Conservation (phyloP, 2,329 filamentous ascomycete genomes). For the Fusarium newnesense region DNA sequence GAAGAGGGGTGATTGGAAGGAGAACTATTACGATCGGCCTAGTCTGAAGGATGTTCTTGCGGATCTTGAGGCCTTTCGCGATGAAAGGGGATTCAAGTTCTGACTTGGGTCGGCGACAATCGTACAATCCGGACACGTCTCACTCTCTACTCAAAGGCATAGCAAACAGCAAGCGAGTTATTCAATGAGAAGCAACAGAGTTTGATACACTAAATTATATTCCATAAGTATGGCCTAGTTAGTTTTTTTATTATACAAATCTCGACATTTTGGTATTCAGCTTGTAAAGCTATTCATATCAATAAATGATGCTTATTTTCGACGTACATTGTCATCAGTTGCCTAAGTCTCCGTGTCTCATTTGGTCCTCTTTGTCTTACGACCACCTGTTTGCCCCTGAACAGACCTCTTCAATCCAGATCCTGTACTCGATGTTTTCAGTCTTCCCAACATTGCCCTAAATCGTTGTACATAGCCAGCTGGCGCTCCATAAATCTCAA, state of each 20-base stretch:
- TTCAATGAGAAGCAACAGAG: background rate
- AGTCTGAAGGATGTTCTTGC: slow-evolving; percentile 56
- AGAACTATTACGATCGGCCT: slow-evolving; percentile 62
- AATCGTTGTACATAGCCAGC: slow-evolving; percentile 51
- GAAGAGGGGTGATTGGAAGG: slow-evolving; percentile 57
- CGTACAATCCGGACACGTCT: background rate
- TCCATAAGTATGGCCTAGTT: background rate
- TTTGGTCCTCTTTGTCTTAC: slow-evolving; percentile 50
- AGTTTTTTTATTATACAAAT: background rate
- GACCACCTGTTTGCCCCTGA: slow-evolving; percentile 38
- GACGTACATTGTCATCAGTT: background rate
- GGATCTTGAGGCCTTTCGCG: slow-evolving; percentile 45
- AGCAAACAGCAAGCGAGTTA: background rate
- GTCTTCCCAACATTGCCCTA: slow-evolving; percentile 45
- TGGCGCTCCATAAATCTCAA: slow-evolving; percentile 49
- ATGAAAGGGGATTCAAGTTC: slow-evolving; percentile 30
- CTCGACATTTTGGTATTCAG: background rate
- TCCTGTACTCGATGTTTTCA: slow-evolving; percentile 44
- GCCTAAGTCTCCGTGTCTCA: slow-evolving; percentile 29
- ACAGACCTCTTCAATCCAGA: slow-evolving; percentile 48
- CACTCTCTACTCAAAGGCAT: slow-evolving; percentile 5
- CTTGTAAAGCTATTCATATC: slow-evolving; percentile 7
- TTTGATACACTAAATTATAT: background rate
- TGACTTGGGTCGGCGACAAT: slow-evolving; percentile 10
- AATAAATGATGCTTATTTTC: background rate